phyloP scores from a whole-genome alignment of 2,329 filamentous ascomycete genomes.

The Penicillium sp. region DNA sequence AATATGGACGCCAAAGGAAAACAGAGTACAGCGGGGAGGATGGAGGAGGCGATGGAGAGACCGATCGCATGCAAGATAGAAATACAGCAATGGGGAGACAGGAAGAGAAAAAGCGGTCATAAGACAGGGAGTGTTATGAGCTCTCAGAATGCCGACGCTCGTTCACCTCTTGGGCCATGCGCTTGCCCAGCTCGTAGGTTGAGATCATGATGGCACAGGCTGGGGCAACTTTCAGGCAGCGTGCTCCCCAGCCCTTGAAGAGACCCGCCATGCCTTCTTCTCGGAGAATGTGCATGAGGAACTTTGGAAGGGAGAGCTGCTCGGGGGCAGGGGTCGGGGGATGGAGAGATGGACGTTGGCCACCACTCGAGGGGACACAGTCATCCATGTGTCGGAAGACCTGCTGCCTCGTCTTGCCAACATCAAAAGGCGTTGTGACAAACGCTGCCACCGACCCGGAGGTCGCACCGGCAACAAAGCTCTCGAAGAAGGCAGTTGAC shows the following conservation, averaged over 20 bases:
- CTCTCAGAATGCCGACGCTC: slow-evolving; percentile 49
- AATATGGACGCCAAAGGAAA: slow-evolving; percentile 24
- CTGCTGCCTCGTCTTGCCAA: slow-evolving; percentile 94
- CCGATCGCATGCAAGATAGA: slow-evolving; percentile 25
- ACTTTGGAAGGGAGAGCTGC: slow-evolving; percentile 74
- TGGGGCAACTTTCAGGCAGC: slow-evolving; percentile 91
- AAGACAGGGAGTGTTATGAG: slow-evolving; percentile 14
- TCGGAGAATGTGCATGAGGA: slow-evolving; percentile 88
- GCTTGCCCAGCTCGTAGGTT: slow-evolving; percentile 95
- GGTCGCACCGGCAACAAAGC: slow-evolving; percentile 80
- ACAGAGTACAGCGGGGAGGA: slow-evolving; percentile 17
- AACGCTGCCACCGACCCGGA: slow-evolving; percentile 86
- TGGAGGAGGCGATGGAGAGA: slow-evolving; percentile 15
- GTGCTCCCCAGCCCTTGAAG: slow-evolving; percentile 88
- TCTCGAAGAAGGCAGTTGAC: slow-evolving; percentile 74
- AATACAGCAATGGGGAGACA: slow-evolving; percentile 18
- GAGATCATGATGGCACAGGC: slow-evolving; percentile 99
- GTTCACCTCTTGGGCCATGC: slow-evolving; percentile 78
- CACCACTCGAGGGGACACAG: slow-evolving; percentile 28
- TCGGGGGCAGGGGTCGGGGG: slow-evolving; percentile 59
- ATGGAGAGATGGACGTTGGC: slow-evolving; percentile 12
- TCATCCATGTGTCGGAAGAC: slow-evolving; percentile 67
- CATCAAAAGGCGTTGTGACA: slow-evolving; percentile 92
- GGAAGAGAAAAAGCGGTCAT: not conserved
- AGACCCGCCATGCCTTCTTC: slow-evolving; percentile 80